Evolutionary conservation across 1,284 basidiomycete genomes (phyloP), one percentile per base, ranked within the genome.

Genomic region (Mycosarcoma mackinlayi): DNA sequence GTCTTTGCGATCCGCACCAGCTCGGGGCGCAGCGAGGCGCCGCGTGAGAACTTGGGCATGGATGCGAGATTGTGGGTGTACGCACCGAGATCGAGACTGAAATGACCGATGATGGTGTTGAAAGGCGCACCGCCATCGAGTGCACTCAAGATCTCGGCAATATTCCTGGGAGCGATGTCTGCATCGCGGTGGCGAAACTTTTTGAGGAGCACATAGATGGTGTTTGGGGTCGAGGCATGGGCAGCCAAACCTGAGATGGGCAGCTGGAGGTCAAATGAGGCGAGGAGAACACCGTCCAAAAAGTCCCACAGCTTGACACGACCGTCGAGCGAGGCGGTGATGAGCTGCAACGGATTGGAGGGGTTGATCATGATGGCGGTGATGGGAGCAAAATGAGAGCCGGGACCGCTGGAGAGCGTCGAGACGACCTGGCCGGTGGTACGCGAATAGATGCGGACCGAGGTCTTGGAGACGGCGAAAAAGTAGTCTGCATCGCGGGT

Each of bases 261-360:
- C 59, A 90, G 87, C 38, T 86, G 87, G 39, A 81, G 54, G 44
- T 76, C 65, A 39, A 81, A 64, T 9, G 62, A 70, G 67, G 90
- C 88, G 54, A 97, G 85, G 14, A 96, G 84, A 4, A 87, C 86
- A 1, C 90, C 94, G 68, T 97, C 94, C 49, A 95, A 85, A 82
- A 92, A 95, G 84, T 98, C 93, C 95, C 95, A 98, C 11, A 95
- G 85, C 81, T 92, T 89, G 71, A 98, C 84, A 24, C 87, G 87
- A 11, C 94, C 95, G 76, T 94, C 91, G 51, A 90, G 83, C 3
- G 92, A 92, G 28, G 89, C 89, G 9, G 93, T 93, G 73, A 97
- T 88, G 57, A 98, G 85, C 83, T 98, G 95, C 63, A 94, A 91
- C 16, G 89, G 86, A 83, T 97, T 97, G 68, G 89, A 87, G 4